Conservation (phyloP, 2,329 filamentous ascomycete species). For the Aspergillus novoparasiticus region DNA sequence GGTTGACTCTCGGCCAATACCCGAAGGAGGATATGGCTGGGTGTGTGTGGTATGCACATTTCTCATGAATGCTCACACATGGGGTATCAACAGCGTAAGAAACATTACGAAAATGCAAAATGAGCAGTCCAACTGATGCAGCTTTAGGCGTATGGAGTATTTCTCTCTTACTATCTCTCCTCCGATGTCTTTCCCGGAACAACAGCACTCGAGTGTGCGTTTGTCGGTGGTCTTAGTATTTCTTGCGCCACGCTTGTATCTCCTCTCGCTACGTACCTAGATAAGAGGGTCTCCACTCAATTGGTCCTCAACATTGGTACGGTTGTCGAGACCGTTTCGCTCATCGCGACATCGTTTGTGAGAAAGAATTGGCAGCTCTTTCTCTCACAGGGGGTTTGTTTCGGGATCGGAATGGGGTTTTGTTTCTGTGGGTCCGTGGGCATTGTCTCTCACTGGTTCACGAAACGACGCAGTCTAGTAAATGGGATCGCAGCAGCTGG, state of each 20-base stretch:
- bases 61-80: conserved; percentile 1
- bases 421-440: conserved; percentile 1
- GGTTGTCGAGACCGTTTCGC: background rate
- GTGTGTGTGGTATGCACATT: background rate
- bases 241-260: background rate
- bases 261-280: background rate
- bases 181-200: background rate
- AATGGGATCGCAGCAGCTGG: conserved; percentile 1
- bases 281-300: background rate
- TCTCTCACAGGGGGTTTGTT: background rate
- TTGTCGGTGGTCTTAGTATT: background rate
- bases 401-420: background rate
- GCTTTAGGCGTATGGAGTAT: background rate
- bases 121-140: too few species aligned
- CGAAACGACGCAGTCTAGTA: background rate
- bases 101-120: too few species aligned
- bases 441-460: background rate
- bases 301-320: background rate
- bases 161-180: background rate
- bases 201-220: background rate
- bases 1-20: too few species aligned
- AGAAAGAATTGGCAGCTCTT: background rate
- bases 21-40: conserved; percentile 5
- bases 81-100: conserved; percentile 3
- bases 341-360: background rate